Base-by-base conservation (phyloP, 1,284 basidiomycete genomes). In the Apiotrichum domesticum region DNA sequence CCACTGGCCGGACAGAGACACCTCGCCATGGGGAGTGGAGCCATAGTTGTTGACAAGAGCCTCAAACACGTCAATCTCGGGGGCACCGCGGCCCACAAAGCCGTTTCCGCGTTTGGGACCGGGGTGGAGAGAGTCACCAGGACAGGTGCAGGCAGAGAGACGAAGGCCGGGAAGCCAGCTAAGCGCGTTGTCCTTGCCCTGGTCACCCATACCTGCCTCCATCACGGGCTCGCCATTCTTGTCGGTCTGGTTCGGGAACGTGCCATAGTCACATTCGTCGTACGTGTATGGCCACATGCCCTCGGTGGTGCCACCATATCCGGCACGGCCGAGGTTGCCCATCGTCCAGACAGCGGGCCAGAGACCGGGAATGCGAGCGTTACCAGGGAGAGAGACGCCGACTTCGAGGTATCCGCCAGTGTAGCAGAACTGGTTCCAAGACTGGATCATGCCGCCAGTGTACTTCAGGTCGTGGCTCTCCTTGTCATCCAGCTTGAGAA, bases 271-370 rank as follows among this genome's bases (percentile, higher is more conserved):
- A 69, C 90, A 92, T 1, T 81, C 72, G 68, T 88, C 85, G 64
- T 90, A 89, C 2, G 83, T 83, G 58, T 75, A 76, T 7, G 75
- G 73, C 74, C 73, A 75, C 33, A 66, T 1, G 77, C 71, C 0
- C 70, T 71, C 9, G 50, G 55, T 3, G 78, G 78, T 85, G 0
- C 86, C 3, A 68, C 75, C 73, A 78, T 76, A 5, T 73, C 73
- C 77, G 76, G 79, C 21, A 75, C 63, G 60, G 75, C 77, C 91
- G 3, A 96, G 81, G 69, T 95, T 95, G 3, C 91, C 91, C 88
- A 96, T 90, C 6, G 87, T 89, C 91, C 91, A 94, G 58, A 87
- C 73, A 45, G 85, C 86, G 21, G 87, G 87, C 87, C 87, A 90
- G 35, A 88, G 78, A 42, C 84, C 84, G 37, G 64, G 59, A 21